These are phyloP conservation scores for Spinacia oleracea DNA, from an alignment of 179 eudicot genomes.

Conservation along the genomic window DNA sequence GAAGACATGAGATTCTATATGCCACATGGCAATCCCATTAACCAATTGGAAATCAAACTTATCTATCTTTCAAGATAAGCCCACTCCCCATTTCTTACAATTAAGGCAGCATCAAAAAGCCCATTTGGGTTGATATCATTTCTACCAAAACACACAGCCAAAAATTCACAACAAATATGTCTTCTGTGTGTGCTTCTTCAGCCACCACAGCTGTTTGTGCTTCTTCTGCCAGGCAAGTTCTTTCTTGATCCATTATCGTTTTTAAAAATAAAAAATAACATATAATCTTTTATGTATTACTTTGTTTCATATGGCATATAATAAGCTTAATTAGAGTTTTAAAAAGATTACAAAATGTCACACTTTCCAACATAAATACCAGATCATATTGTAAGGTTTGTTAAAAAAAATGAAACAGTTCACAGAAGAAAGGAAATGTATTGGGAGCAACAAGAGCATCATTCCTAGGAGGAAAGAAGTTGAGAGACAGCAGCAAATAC, in stretches of 20 bases:
- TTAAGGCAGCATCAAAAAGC: slow-evolving; percentile 19
- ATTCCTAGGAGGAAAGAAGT: slow-evolving; percentile 68
- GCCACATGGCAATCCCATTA: slow-evolving; percentile 58
- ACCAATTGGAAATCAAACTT: slow-evolving; percentile 56
- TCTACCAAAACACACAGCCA: neutral
- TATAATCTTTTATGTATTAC: too few species aligned
- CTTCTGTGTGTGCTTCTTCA: slow-evolving; percentile 87
- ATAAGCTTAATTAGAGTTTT: too few species aligned
- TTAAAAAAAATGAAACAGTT: slow-evolving; percentile 48
- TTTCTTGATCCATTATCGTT: too few species aligned
- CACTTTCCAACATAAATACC: too few species aligned
- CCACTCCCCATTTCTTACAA: slow-evolving; percentile 12
- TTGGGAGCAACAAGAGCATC: slow-evolving; percentile 73
- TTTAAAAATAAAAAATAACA: too few species aligned
- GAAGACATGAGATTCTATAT: slow-evolving; percentile 41
- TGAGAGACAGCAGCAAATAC: slow-evolving; percentile 55
- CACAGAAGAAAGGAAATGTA: slow-evolving; percentile 64
- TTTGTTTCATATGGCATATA: too few species aligned
- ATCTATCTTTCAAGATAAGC: slow-evolving; percentile 83
- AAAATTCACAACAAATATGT: slow-evolving; percentile 34
- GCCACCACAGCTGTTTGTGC: slow-evolving; percentile 75
- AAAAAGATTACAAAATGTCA: too few species aligned
- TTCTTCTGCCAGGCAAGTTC: slow-evolving; percentile 75
- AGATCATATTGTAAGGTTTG: too few species aligned
- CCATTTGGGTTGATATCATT: slow-evolving; percentile 14